These are phyloP conservation scores for Agarophyton chilense DNA, from an alignment of 23 red algal genomes.

Conservation along the genomic window DNA sequence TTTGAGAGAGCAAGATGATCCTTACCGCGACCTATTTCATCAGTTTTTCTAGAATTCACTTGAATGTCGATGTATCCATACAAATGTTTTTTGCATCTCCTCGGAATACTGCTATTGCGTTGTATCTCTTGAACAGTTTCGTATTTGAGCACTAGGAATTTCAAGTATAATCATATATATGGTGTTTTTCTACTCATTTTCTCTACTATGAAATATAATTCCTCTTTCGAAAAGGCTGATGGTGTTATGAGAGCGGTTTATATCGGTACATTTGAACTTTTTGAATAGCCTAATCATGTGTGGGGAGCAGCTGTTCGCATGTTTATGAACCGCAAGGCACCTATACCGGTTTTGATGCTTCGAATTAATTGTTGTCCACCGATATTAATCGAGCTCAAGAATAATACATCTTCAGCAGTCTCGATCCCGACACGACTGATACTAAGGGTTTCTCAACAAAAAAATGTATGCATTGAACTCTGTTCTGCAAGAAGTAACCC, in stretches of 20 bases:
- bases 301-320: slow-evolving; percentile 59
- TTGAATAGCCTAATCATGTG: slow-evolving; percentile 51
- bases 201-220: slow-evolving; percentile 18
- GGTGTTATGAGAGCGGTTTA: slow-evolving; percentile 34
- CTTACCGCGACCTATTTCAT: background rate
- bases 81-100: background rate
- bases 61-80: background rate
- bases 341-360: slow-evolving; percentile 50
- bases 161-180: slow-evolving; percentile 18
- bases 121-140: slow-evolving; percentile 11
- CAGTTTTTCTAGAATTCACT: background rate
- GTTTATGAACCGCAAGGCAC: slow-evolving; percentile 60
- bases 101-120: background rate
- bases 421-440: too few relatives aligned
- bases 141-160: slow-evolving; percentile 28
- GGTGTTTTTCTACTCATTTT: slow-evolving; percentile 1
- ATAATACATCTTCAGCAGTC: slow-evolving; percentile 72
- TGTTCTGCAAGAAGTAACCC: too few relatives aligned
- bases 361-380: slow-evolving; percentile 26
- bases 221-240: slow-evolving; percentile 16
- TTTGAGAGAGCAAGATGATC: slow-evolving; percentile 43
- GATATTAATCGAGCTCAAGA: slow-evolving; percentile 43
- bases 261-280: slow-evolving; percentile 50
- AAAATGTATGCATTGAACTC: too few relatives aligned
- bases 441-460: too few relatives aligned